These are phyloP conservation scores for Raddia guianensis DNA, from an alignment of 176 grass and related monocot genomes.

Conservation along the genomic window DNA sequence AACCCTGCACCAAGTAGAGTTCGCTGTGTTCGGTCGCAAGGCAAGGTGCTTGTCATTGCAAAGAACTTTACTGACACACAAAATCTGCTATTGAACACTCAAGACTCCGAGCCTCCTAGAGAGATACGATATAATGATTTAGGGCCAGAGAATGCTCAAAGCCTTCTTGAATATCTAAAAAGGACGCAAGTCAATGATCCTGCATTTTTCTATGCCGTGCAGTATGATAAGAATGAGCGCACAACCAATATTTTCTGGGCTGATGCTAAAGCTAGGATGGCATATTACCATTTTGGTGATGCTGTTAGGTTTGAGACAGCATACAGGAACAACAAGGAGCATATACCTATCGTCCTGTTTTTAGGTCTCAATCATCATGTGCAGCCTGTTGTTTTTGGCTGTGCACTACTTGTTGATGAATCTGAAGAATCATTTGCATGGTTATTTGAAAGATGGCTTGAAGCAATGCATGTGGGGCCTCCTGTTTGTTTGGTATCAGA, in stretches of 20 bases:
- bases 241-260: conserved; percentile 88
- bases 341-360: conserved; percentile 86
- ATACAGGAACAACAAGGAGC: conserved; percentile 68
- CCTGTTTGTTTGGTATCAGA: conserved; percentile 85
- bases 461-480: conserved; percentile 67
- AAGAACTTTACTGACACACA: conserved; percentile 97
- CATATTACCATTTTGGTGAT: conserved; percentile 91
- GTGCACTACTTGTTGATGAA: conserved; percentile 78
- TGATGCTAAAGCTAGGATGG: conserved; percentile 79
- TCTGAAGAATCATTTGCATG: conserved; percentile 86
- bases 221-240: conserved; percentile 64
- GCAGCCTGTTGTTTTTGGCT: conserved; percentile 88
- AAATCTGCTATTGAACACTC: conserved; percentile 75
- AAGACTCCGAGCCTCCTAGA: conserved; percentile 54
- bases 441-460: conserved; percentile 93
- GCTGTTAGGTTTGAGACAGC: conserved; percentile 66
- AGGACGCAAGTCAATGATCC: conserved; percentile 64
- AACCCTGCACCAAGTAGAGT: conserved; percentile 64
- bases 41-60: conserved; percentile 88
- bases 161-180: conserved; percentile 79
- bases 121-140: conserved; percentile 82
- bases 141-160: conserved; percentile 79
- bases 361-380: conserved; percentile 89
- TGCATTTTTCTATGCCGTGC: conserved; percentile 79
- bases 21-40: conserved; percentile 87